Evolutionary conservation across 495 filamentous ascomycete genomes (phyloP).

Genomic region (Penicillium canariense): DNA sequence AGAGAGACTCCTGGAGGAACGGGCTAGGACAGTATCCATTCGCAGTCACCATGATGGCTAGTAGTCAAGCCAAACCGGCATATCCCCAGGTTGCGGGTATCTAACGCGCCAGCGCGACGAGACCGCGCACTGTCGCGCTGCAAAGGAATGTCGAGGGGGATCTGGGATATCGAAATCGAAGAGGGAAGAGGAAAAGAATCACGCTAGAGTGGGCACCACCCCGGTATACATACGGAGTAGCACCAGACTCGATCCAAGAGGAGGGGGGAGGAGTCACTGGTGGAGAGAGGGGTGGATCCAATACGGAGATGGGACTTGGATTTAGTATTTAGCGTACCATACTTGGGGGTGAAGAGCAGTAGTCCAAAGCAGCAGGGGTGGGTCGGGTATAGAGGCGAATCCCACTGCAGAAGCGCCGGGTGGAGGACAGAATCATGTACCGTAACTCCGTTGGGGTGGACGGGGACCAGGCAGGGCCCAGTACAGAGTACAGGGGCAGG

Average conservation of each 20-base stretch:
- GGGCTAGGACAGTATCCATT: slow-evolving; percentile 60
- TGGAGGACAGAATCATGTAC: neutral
- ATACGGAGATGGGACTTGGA: neutral
- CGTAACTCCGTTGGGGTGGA: too few species aligned
- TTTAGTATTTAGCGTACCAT: neutral
- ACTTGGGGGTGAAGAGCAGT: neutral
- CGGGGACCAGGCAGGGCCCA: too few species aligned
- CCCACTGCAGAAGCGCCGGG: neutral
- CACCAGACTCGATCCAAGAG: too few species aligned
- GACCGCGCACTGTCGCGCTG: slow-evolving; percentile 10
- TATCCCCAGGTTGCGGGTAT: slow-evolving; percentile 14
- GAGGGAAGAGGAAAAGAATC: neutral
- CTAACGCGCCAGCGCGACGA: slow-evolving; percentile 32
- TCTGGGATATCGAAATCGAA: slow-evolving; percentile 4
- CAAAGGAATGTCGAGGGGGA: slow-evolving; percentile 8
- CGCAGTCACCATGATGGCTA: slow-evolving; percentile 28
- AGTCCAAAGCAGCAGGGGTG: neutral
- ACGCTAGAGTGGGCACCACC: slow-evolving; percentile 12
- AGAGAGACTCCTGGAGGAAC: slow-evolving; percentile 60
- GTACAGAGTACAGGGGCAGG: neutral
- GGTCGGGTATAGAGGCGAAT: neutral
- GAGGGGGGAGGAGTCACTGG: neutral
- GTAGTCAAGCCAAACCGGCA: slow-evolving; percentile 13
- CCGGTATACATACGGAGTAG: slow-evolving; percentile 21
- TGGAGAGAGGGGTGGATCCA: neutral